These are phyloP conservation scores for Calycina marina DNA, from an alignment of 2,329 filamentous ascomycete genomes.

Conservation along the genomic window DNA sequence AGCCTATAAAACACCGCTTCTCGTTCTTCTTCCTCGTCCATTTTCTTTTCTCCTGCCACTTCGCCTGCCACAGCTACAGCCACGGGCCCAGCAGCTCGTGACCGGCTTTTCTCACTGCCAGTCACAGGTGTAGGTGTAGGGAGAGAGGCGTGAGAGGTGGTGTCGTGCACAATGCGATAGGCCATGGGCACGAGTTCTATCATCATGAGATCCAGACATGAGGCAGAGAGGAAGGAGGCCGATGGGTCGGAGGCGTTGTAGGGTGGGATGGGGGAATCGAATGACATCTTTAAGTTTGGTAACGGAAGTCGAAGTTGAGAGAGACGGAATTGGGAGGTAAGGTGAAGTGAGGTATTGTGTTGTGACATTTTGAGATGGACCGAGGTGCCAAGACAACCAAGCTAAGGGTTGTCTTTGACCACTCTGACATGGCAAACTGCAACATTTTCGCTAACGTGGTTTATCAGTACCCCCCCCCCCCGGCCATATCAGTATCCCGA, in stretches of 20 bases:
- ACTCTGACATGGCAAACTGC: no score
- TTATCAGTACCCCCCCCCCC: no score
- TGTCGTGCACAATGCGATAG: conserved; percentile 68
- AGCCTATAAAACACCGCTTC: conserved; percentile 77
- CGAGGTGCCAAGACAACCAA: no score
- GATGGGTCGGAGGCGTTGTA: conserved; percentile 60
- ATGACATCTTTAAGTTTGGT: conserved; percentile 46
- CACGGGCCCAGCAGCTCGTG: not conserved
- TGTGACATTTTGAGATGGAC: no score
- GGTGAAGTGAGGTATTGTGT: no score
- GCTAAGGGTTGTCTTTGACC: no score
- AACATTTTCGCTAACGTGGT: no score
- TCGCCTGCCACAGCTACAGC: conserved; percentile 2
- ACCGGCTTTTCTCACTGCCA: not conserved
- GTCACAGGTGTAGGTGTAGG: not conserved
- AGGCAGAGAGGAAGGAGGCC: conserved; percentile 64
- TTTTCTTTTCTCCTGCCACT: conserved; percentile 12
- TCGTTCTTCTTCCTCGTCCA: conserved; percentile 67
- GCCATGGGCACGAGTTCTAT: conserved; percentile 95
- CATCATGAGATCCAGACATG: conserved; percentile 83
- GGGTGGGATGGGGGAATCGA: conserved; percentile 53
- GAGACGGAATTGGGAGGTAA: no score
- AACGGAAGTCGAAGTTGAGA: not conserved
- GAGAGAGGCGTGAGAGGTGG: conserved; percentile 3
- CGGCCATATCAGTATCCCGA: no score